Conservation (phyloP, 2,329 filamentous ascomycete genomes). For the Exophiala sp. region DNA sequence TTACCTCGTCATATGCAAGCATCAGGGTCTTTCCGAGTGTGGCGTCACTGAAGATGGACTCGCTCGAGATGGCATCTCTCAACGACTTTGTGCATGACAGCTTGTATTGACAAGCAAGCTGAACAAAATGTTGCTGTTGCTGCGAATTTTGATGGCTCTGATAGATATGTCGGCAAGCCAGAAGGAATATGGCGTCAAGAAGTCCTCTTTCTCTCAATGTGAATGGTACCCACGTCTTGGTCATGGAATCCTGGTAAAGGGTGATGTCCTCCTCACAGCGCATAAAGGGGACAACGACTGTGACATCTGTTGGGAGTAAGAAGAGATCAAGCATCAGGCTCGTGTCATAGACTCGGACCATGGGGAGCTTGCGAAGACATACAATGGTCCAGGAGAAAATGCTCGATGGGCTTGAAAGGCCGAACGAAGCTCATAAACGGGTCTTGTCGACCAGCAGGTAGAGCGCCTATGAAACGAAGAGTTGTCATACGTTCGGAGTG, state of each 20-base stretch:
- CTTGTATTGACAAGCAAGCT: background rate
- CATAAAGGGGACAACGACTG: background rate
- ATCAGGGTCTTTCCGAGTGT: background rate
- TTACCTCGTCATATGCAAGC: slow-evolving; percentile 2
- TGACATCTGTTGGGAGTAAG: background rate
- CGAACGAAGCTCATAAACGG: slow-evolving; percentile 1
- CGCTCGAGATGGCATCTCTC: background rate
- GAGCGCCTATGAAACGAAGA: background rate
- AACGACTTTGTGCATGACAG: background rate
- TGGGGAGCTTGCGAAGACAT: background rate
- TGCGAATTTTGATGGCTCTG: background rate
- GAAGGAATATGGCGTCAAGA: background rate
- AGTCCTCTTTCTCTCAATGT: background rate
- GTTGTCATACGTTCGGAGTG: background rate
- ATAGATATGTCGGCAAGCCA: background rate
- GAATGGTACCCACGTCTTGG: background rate
- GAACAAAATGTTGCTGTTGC: background rate
- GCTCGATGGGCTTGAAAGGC: slow-evolving; percentile 1
- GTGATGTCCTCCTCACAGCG: background rate
- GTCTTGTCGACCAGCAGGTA: background rate
- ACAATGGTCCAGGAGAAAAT: slow-evolving; percentile 1
- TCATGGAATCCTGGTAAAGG: background rate
- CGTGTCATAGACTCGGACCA: background rate
- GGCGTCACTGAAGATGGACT: background rate
- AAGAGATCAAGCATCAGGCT: background rate